These are phyloP conservation scores for Dendrobium catenatum DNA, from an alignment of 106 monocot species.

Conservation along the genomic window DNA sequence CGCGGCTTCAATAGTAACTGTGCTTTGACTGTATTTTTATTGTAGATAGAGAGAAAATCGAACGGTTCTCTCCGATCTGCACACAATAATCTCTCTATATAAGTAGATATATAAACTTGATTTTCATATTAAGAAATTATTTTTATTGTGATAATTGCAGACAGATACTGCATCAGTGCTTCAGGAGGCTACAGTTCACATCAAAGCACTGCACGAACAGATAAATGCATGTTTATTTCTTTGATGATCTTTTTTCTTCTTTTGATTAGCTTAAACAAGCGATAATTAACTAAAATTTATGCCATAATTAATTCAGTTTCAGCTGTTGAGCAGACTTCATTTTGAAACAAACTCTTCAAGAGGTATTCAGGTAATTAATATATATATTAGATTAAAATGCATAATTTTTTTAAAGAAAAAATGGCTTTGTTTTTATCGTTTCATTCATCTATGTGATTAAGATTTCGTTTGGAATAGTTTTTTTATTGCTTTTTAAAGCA, in stretches of 20 bases:
- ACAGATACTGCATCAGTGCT: slow-evolving; percentile 21
- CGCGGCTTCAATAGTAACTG: no score
- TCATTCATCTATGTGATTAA: no score
- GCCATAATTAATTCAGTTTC: not conserved
- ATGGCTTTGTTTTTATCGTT: no score
- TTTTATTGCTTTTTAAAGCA: no score
- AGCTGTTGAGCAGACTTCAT: slow-evolving; percentile 6
- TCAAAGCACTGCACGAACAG: slow-evolving; percentile 17
- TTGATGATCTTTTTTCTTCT: not conserved
- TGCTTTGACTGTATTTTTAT: no score
- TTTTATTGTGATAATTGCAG: not conserved
- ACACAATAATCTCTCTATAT: no score
- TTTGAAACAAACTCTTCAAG: slow-evolving; percentile 2
- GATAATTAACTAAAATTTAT: not conserved
- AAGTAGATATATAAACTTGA: no score
- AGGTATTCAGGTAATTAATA: slow-evolving; percentile 3
- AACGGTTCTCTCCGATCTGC: no score
- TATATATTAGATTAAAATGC: not conserved
- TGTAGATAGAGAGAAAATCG: no score
- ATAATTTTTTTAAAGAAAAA: not conserved
- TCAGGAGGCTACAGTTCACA: slow-evolving; percentile 8
- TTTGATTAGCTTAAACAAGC: not conserved
- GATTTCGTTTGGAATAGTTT: no score
- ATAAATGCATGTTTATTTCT: slow-evolving; percentile 6
- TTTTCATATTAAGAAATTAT: no score